Percentiles rank a stretch among this genome's conserved stretches.
Conservation (phyloP, 2,329 filamentous ascomycete genomes). For the Dothideomycetidae sp. region DNA sequence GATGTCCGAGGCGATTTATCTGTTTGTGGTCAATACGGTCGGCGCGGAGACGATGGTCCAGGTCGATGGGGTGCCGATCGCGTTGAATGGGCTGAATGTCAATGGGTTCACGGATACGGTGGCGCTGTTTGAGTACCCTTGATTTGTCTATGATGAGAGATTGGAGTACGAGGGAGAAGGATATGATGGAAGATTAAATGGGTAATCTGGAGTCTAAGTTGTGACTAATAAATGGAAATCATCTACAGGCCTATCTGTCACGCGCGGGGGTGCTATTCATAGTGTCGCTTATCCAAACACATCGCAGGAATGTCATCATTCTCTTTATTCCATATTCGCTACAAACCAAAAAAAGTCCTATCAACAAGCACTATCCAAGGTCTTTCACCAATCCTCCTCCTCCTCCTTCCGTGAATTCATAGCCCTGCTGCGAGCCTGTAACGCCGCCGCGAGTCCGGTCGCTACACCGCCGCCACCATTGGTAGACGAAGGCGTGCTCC, state of each 20-base stretch:
- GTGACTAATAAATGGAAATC: conserved; percentile 5
- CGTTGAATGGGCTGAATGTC: conserved; percentile 14
- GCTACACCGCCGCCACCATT: conserved; percentile 31
- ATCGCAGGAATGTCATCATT: too few species aligned
- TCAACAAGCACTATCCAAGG: too few species aligned
- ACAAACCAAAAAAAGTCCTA: neutral
- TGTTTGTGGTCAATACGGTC: conserved; percentile 15
- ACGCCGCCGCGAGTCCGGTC: conserved; percentile 36
- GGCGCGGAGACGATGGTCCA: conserved; percentile 15
- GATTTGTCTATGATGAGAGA: conserved; percentile 1
- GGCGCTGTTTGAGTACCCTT: conserved; percentile 21
- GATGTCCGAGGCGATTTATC: conserved; percentile 14
- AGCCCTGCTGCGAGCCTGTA: conserved; percentile 35
- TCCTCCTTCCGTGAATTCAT: conserved; percentile 30
- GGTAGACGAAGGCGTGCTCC: conserved; percentile 22
- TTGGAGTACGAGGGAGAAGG: neutral
- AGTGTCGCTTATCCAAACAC: too few species aligned
- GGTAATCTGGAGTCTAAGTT: too few species aligned
- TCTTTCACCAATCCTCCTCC: conserved; percentile 23
- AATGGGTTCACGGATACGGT: conserved; percentile 18
- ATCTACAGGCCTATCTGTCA: too few species aligned
- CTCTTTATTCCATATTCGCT: neutral
- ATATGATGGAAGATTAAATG: too few species aligned
- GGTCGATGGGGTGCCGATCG: conserved; percentile 17
- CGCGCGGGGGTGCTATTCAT: too few species aligned